Base-by-base conservation (phyloP, 1,284 basidiomycete genomes). In the Trichosporon faecale region DNA sequence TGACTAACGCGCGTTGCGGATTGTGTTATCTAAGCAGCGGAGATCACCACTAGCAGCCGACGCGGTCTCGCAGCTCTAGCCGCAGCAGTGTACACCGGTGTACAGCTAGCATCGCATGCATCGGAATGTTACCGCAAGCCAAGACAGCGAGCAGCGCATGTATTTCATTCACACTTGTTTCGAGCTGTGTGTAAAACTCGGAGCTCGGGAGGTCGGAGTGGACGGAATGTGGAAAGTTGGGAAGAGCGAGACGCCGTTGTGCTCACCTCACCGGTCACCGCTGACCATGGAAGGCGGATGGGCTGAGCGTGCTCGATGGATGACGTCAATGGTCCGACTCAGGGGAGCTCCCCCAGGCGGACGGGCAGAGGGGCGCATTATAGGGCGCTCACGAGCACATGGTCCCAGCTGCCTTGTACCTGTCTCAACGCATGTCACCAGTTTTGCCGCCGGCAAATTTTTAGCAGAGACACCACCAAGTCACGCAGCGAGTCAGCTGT, bases 371-470 rank as follows among this genome's bases (percentile, higher is more conserved):
- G 52, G 14, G 6, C 27, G 25, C 3, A n/a, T 31, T 61, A 14
- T 31, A 61, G 57, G 57, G 57, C 57, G 16, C 57, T 61, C 27
- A 29, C 4, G n/a, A 61, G 57, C 57, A 61, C 57, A 61, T 61
- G 57, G 57, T 61, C 57, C 57, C 57, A 61, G 18, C 57, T 61
- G 57, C 57, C 57, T 7, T 31, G 27, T 31, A n/a, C 57, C 57
- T 31, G 57, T 61, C 18, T n/a, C 29, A 61, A n/a, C 33, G 29
- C 12, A 61, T 29, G 57, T 61, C 57, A 61, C 57, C 57, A 31
- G 29, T 61, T 61, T 61, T 61, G 57, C 57, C 57, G 57, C 57
- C 57, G 29, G 52, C 25, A 57, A 57, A 57, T 57, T 57, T 57
- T 57, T 55, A 44, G 40, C 16, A 44, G 40, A 52, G 18, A 4